These are phyloP conservation scores for Coffea canephora DNA, from an alignment of 257 asterid species.

Conservation along the genomic window DNA sequence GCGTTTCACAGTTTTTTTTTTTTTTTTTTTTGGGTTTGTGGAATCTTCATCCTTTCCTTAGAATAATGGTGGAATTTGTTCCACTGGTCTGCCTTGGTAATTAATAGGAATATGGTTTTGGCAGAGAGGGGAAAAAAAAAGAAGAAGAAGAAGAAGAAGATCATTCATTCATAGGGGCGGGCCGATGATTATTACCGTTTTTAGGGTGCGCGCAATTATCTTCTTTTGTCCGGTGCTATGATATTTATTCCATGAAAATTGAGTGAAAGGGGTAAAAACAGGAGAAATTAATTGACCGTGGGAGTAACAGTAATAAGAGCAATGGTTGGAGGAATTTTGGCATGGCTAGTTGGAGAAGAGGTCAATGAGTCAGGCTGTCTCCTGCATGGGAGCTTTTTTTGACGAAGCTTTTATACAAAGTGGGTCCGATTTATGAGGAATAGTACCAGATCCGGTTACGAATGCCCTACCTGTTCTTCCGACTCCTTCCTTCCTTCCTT, in stretches of 20 bases:
- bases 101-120: slow-evolving; percentile 43
- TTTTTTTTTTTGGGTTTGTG: neutral
- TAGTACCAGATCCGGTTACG: slow-evolving; percentile 15
- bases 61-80: neutral
- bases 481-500: slow-evolving; percentile 1
- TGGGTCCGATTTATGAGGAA: slow-evolving; percentile 21
- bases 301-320: neutral
- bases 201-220: slow-evolving; percentile 52
- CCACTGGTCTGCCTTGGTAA: slow-evolving; percentile 24
- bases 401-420: slow-evolving; percentile 10
- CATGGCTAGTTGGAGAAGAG: slow-evolving; percentile 22
- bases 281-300: slow-evolving; percentile 12
- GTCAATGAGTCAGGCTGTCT: slow-evolving; percentile 60
- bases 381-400: slow-evolving; percentile 63
- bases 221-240: slow-evolving; percentile 42
- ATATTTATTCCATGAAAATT: slow-evolving; percentile 18
- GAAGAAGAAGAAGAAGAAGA: no score
- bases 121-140: slow-evolving; percentile 19
- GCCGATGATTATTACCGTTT: slow-evolving; percentile 34
- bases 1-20: no score
- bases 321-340: neutral
- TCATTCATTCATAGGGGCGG: no score
- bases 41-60: neutral
- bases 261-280: slow-evolving; percentile 19
- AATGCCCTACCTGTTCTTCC: neutral